Base-by-base conservation (phyloP, 176 grass and related monocot genomes). In the Aechmea fasciata region DNA sequence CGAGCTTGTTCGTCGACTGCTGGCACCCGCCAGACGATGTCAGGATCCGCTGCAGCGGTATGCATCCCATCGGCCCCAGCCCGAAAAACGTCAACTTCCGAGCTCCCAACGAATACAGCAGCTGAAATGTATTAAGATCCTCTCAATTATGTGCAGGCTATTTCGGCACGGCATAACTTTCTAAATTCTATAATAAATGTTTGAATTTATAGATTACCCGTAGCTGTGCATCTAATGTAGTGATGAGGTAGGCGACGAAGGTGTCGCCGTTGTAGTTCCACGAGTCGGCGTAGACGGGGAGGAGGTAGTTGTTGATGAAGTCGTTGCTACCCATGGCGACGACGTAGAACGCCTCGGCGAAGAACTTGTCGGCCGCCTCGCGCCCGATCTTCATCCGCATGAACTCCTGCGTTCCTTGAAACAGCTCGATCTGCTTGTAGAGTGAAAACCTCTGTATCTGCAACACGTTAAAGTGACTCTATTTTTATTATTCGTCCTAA, bases 301-400 rank as follows among this genome's bases (percentile, higher is more conserved):
- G 89, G 13, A 97, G 89, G 71, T 90, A 97, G 71, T 97, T 90
- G 81, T 97, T 97, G 83, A 92, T 97, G 88, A 97, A 97, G 82
- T 97, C 93, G 48, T 97, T 97, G 76, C 89, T 87, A 50, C 92
- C 88, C 92, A 96, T 71, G 47, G 92, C 92, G 41, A 89, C 83
- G 63, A 97, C 89, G 65, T 92, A 97, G 69, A 62, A 74, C 2
- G 82, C 77, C 50, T 87, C 79, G 1, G 13, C 14, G 71, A 97
- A 97, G n/a, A 97, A 81, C 68, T 72, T 64, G 69, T 90, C 80
- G 0, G 93, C 84, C 18, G 75, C 78, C 47, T 77, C 84, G 3
- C 33, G 3, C 2, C 89, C 89, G 13, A 92, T 48, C 81, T 92
- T 97, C 57, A 73, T 65, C 6, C 89, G 79, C 79, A 97, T 97